Base-by-base conservation (phyloP, 805 yeast species). In the Starmerella powellii region DNA sequence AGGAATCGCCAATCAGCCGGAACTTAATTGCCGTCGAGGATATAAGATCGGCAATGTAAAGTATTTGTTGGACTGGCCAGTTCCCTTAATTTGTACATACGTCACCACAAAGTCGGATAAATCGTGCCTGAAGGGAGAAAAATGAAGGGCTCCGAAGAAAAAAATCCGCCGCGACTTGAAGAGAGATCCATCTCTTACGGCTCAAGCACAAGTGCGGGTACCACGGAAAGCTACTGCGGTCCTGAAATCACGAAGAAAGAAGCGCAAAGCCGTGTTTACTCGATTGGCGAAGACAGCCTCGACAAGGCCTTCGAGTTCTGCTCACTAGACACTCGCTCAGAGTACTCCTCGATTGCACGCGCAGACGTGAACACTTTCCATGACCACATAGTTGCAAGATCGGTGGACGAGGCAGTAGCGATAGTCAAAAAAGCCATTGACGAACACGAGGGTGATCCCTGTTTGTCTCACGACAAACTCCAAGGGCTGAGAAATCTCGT, bases 381-480 rank as follows among this genome's bases (percentile, higher is more conserved):
- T 16, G 42, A 39, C 6, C 35, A 24, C 2, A 46, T 46, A 4
- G 20, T 37, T 6, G n/a, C 38, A 62, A 3, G 55, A n/a, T 33
- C 60, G 8, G 12, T 48, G 8, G 64, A 59, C 1, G 71, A 69
- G 29, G 67, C 74, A 0, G 30, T 65, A 0, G 58, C 56, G 6
- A 63, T 72, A 33, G 55, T 75, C 36, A 52, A 55, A 23, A 57
- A 60, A 12, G 67, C 71, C 4, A 47, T 67, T 3, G 60, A 50
- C 1, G 65, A 67, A 20, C 76, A 72, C 50, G 51, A 51, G 6
- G 67, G 62, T 38, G 80, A 74, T 52, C 67, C 69, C 24, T 73
- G 73, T 21, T 40, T 46, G 6, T 18, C 45, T 6, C 42, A 44
- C 27, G 37, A 28, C 10, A 48, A 48, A 18, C 40, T 45, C 3